Evolutionary conservation across 495 filamentous ascomycete species (phyloP), one percentile per base, ranked within the genome.

Genomic region (Hypoxylon lenormandii): DNA sequence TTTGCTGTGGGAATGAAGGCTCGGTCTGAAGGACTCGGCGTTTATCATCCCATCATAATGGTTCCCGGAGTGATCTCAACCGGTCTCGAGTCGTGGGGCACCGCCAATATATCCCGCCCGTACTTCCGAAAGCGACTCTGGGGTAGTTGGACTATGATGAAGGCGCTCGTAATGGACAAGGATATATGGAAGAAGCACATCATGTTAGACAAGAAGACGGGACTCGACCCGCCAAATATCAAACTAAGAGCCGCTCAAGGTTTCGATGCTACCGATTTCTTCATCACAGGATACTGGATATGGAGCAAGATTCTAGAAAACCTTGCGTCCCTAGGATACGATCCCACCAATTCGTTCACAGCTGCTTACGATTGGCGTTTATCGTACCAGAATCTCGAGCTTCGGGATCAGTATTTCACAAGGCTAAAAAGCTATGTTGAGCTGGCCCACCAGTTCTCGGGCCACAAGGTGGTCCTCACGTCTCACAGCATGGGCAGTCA

Each of bases 251-350:
- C 95, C 19, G 94, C 96, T 0, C 96, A 98, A 77, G 95, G 95
- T 3, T 98, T 98, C 74, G 95, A 98, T 77, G 96, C 95, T 6
- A 93, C 95, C n/a, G 95, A 98, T 80, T 97, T 98, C 78, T 93
- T 93, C 76, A 91, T 91, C 70, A 91, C 83, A 3, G 83, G 84
- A 21, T 98, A 98, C 78, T 98, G 95, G 95, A 97, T 98, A 63
- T 98, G 96, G 95, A 96, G 90, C 72, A 98, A 98, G 80, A 97
- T 98, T 54, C 79, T 98, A 22, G 94, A 98, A 74, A 98, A 98
- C 72, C 81, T 98, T 50, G 95, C 95, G 0, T 93, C 91, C 1
- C 90, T 98, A 62, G 96, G 95, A 16, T 98, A 98, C 78, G 96
- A 98, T 71, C 93, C 95, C 26, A 95, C 91, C 12, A 97, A 96